A percentile compares a stretch with the other conserved stretches of the same genome.
phyloP scores from a whole-genome alignment of 306 rosid species.

The Urtica urens region DNA sequence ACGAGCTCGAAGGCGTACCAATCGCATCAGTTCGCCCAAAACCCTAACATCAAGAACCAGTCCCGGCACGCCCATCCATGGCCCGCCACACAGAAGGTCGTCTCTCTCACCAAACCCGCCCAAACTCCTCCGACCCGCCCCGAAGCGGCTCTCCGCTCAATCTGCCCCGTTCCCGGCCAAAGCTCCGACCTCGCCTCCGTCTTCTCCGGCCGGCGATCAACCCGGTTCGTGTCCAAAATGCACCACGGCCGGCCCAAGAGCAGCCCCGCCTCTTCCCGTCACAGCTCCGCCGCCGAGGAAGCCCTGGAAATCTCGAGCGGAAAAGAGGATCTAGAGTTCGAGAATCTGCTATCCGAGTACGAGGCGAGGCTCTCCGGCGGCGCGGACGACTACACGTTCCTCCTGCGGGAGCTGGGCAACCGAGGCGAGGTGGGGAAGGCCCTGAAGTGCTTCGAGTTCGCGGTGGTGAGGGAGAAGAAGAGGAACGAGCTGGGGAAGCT shows the following conservation, averaged over 20 bases:
- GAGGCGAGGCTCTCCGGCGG: slow-evolving; percentile 43
- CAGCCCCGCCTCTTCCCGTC: slow-evolving; percentile 36
- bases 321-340: slow-evolving; percentile 33
- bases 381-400: slow-evolving; percentile 59
- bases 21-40: slow-evolving; percentile 29
- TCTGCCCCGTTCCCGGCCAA: slow-evolving; percentile 30
- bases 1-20: slow-evolving; percentile 36
- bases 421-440: slow-evolving; percentile 52
- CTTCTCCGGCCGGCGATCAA: slow-evolving; percentile 76
- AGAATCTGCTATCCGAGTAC: slow-evolving; percentile 39
- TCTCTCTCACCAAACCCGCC: slow-evolving; percentile 32
- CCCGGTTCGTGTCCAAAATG: slow-evolving; percentile 65
- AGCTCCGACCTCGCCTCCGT: slow-evolving; percentile 42
- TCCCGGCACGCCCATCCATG: slow-evolving; percentile 27
- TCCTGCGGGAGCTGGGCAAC: slow-evolving; percentile 58
- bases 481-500: slow-evolving; percentile 55
- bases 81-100: slow-evolving; percentile 28
- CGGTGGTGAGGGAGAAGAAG: slow-evolving; percentile 40
- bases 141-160: slow-evolving; percentile 27
- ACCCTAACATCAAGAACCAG: slow-evolving; percentile 32
- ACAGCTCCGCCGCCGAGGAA: slow-evolving; percentile 50
- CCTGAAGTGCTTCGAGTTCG: slow-evolving; percentile 49
- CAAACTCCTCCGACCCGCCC: slow-evolving; percentile 19
- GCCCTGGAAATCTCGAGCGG: slow-evolving; percentile 46
- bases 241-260: slow-evolving; percentile 55